These are phyloP conservation scores for Chlamydomonas incerta DNA, from an alignment of 139 green algal genomes.

Conservation along the genomic window DNA sequence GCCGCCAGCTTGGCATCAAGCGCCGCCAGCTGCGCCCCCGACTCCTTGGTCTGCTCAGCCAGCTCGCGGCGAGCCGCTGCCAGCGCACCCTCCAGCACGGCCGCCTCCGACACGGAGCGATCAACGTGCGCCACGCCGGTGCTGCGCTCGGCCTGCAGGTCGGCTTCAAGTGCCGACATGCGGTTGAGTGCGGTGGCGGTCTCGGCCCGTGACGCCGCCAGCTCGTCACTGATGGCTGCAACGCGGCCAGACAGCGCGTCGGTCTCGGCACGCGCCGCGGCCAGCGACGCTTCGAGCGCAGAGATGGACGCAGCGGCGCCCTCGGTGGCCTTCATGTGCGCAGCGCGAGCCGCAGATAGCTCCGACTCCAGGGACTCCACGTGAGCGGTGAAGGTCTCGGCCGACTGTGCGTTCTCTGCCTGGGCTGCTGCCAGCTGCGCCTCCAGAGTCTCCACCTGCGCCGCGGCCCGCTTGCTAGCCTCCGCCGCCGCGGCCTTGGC, in stretches of 20 bases:
- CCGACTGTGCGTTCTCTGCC: background rate
- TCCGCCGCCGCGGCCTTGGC: background rate
- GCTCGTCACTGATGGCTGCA: background rate
- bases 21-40: background rate
- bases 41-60: background rate
- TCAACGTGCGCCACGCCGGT: background rate
- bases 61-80: background rate
- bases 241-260: too few species aligned
- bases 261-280: background rate
- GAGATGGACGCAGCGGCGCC: too few species aligned
- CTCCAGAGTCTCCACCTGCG: background rate
- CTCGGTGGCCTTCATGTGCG: too few species aligned
- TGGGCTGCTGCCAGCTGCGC: slow-evolving; percentile 2
- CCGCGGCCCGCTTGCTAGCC: background rate
- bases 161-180: too few species aligned
- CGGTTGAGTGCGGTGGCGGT: background rate
- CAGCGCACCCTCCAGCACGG: background rate
- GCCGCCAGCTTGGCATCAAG: background rate
- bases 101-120: background rate
- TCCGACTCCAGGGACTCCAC: background rate
- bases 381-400: background rate
- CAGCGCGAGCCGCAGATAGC: background rate
- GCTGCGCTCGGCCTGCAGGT: too few species aligned
- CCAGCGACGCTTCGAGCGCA: background rate
- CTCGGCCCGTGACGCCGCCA: background rate